Conservation (phyloP, 75 land plant species). For the Pinus taeda region DNA sequence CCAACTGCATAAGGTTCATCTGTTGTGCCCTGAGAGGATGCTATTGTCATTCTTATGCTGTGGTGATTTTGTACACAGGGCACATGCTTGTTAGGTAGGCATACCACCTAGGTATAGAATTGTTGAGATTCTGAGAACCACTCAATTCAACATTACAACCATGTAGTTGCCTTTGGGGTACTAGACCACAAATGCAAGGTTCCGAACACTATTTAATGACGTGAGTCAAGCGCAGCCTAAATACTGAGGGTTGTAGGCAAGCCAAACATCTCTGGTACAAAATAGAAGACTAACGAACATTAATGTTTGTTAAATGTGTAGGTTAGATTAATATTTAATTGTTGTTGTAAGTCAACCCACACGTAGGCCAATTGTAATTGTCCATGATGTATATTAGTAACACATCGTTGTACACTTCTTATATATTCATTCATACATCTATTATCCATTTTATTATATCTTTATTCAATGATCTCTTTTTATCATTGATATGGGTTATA, state of each 20-base stretch:
- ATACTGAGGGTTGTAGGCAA: background rate
- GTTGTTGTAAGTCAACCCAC: too few relatives aligned
- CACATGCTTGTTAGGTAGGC: background rate
- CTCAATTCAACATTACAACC: background rate
- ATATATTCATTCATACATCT: too few relatives aligned
- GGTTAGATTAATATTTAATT: too few relatives aligned
- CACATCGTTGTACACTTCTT: too few relatives aligned
- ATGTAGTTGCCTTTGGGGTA: background rate
- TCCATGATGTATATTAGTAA: too few relatives aligned
- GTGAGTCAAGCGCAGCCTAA: background rate
- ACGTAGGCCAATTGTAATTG: too few relatives aligned
- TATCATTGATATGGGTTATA: too few relatives aligned
- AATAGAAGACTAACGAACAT: too few relatives aligned
- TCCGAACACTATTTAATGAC: too few relatives aligned
- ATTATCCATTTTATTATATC: too few relatives aligned
- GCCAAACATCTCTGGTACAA: background rate
- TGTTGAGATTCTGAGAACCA: background rate
- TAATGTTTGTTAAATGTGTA: too few relatives aligned
- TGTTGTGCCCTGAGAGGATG: background rate
- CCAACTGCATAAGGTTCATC: background rate
- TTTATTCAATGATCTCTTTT: too few relatives aligned
- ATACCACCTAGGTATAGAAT: background rate
- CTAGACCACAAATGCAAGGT: background rate
- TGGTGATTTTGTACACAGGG: background rate
- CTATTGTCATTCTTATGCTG: background rate